Evolutionary conservation across 805 yeast species (phyloP), one percentile per base, ranked within the genome.

Genomic region (Yarrowia divulgata): DNA sequence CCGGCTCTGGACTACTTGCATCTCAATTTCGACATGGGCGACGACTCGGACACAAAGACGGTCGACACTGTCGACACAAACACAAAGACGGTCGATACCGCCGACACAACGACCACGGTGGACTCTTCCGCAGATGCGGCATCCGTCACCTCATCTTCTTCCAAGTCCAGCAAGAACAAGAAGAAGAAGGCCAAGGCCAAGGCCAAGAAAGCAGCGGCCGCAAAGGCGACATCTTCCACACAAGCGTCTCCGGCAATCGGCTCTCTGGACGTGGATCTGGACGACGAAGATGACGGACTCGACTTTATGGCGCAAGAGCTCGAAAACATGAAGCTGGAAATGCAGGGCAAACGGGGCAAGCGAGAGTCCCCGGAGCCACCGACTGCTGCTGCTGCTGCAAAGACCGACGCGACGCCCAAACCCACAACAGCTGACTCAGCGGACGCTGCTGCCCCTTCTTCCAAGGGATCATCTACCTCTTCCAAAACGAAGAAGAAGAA

Each of bases 281-380:
- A 43, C 8, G 42, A 60, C 34, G 66, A 19, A 2, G 52, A 60
- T 8, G 66, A 60, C 18, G 66, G 52, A 7, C 52, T 60, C n/a
- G 66, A 60, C 34, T 43, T 60, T n/a, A 60, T 60, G 66, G 66
- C 66, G 14, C 66, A 60, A n/a, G 66, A 60, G 66, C 52, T 60
- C 32, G 66, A 60, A 23, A 60, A 60, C 43, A 60, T 60, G 66
- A 60, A 60, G 29, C n/a, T 60, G 43, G 66, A 60, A 34, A 60
- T 60, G 66, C 66, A 45, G 42, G 66, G 66, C 29, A 60, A 60
- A 19, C 14, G 66, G 13, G 52, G 42, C 16, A 40, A 40, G 63
- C 10, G 48, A 8, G 46, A 55, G 14, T 54, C 60, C 12, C 60
- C 60, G 8, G 45, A 54, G 29, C 58, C 60, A 1, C 4, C 29